Evolutionary conservation across 2,329 filamentous ascomycete species (phyloP).

Genomic region (Epichloe festucae): DNA sequence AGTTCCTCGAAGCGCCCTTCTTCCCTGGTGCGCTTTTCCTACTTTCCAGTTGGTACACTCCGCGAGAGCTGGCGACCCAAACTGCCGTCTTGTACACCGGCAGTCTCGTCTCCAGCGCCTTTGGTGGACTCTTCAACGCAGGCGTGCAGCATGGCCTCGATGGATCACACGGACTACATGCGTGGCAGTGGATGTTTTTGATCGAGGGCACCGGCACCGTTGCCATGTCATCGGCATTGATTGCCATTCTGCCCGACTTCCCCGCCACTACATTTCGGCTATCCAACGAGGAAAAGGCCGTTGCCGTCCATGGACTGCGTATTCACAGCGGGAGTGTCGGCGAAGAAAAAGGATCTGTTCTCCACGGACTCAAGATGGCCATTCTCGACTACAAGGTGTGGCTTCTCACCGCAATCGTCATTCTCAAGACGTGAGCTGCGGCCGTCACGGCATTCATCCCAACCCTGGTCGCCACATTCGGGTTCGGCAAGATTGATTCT

Average conservation of each 20-base stretch:
- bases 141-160: slow-evolving; percentile 24
- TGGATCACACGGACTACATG: slow-evolving; percentile 13
- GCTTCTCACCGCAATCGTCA: slow-evolving; percentile 6
- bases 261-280: slow-evolving; percentile 28
- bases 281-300: slow-evolving; percentile 11
- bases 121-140: slow-evolving; percentile 30
- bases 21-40: slow-evolving; percentile 25
- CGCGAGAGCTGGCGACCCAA: slow-evolving; percentile 31
- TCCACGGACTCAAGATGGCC: slow-evolving; percentile 15
- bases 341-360: slow-evolving; percentile 9
- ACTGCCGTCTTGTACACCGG: slow-evolving; percentile 33
- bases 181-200: slow-evolving; percentile 23
- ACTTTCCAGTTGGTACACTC: slow-evolving; percentile 41
- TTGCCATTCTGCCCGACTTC: slow-evolving; percentile 16
- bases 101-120: slow-evolving; percentile 22
- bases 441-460: slow-evolving; percentile 7
- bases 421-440: slow-evolving; percentile 7
- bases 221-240: slow-evolving; percentile 12
- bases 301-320: slow-evolving; percentile 5
- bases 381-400: slow-evolving; percentile 14
- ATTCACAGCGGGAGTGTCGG: slow-evolving; percentile 6
- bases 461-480: slow-evolving; percentile 5
- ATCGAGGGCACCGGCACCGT: slow-evolving; percentile 19
- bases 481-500: slow-evolving; percentile 28
- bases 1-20: slow-evolving; percentile 28